phyloP scores from a whole-genome alignment of 2,329 filamentous ascomycete genomes.

The Phyllosticta capitalensis region DNA sequence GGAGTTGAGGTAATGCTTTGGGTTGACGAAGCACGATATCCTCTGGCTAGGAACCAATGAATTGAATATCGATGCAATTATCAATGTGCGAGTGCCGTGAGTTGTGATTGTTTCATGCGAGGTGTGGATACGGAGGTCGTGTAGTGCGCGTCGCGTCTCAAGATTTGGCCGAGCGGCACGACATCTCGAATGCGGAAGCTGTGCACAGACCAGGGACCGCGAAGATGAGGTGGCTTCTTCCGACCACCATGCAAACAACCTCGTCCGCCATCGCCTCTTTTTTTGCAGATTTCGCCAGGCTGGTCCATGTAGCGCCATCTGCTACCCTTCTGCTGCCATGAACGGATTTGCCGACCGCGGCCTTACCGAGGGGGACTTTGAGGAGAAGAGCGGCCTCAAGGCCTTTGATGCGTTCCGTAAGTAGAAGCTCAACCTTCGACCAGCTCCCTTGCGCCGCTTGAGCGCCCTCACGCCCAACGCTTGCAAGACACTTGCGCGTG shows the following conservation, averaged over 20 bases:
- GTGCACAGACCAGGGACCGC: conserved; percentile 5
- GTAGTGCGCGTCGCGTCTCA: neutral
- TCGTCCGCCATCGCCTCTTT: neutral
- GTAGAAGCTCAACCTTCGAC: conserved; percentile 26
- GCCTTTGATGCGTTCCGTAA: conserved; percentile 96
- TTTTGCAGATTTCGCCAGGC: neutral
- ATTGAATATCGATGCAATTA: neutral
- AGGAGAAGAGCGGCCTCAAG: conserved; percentile 53
- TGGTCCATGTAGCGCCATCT: conserved; percentile 9
- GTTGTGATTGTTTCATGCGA: neutral
- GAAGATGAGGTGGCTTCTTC: conserved; percentile 10
- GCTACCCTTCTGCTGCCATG: conserved; percentile 41
- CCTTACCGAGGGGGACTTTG: conserved; percentile 73
- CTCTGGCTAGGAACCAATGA: neutral
- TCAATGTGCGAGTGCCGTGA: neutral
- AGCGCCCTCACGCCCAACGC: neutral
- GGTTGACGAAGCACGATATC: neutral
- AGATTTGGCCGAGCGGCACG: neutral
- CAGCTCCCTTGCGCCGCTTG: neutral
- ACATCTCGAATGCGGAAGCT: neutral
- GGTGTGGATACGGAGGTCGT: neutral
- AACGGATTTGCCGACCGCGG: conserved; percentile 62
- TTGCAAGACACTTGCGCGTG: conserved; percentile 45
- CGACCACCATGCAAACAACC: neutral
- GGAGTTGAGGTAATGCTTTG: neutral